phyloP scores from a whole-genome alignment of 2,329 filamentous ascomycete species.

The Thielaviopsis euricoi region DNA sequence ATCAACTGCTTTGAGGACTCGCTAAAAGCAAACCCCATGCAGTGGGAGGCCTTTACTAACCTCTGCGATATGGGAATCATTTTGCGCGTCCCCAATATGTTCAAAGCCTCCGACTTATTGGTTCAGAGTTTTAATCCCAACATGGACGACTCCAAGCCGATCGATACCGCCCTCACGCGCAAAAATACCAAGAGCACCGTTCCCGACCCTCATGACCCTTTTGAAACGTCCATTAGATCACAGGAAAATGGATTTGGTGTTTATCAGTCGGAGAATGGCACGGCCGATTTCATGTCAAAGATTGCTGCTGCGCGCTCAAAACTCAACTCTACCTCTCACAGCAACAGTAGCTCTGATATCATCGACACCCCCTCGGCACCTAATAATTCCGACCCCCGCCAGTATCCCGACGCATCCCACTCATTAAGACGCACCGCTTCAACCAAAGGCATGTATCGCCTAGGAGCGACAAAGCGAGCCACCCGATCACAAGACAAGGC shows the following conservation, averaged over 20 bases:
- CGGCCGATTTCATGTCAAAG: slow-evolving; percentile 36
- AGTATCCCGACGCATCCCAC: background rate
- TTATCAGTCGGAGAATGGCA: slow-evolving; percentile 11
- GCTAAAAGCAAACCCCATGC: slow-evolving; percentile 80
- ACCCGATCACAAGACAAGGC: slow-evolving; percentile 22
- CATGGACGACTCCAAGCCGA: slow-evolving; percentile 9
- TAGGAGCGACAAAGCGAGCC: slow-evolving; percentile 27
- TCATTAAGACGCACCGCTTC: slow-evolving; percentile 19
- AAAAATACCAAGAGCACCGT: slow-evolving; percentile 9
- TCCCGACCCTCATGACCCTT: slow-evolving; percentile 27
- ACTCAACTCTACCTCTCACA: slow-evolving; percentile 15
- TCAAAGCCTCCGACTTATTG: slow-evolving; percentile 49
- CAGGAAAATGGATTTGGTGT: slow-evolving; percentile 9
- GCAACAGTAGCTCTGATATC: slow-evolving; percentile 31
- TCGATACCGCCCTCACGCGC: slow-evolving; percentile 7
- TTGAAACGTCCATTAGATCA: slow-evolving; percentile 21
- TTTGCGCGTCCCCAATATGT: slow-evolving; percentile 71
- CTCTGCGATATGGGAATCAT: slow-evolving; percentile 77
- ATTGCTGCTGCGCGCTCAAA: slow-evolving; percentile 35
- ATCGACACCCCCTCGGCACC: slow-evolving; percentile 41
- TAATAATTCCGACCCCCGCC: background rate
- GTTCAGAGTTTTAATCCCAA: slow-evolving; percentile 28
- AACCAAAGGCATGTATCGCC: slow-evolving; percentile 45
- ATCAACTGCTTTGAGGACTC: slow-evolving; percentile 77
- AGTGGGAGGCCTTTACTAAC: slow-evolving; percentile 91